Evolutionary conservation across 164 flowering plant genomes (phyloP).

Genomic region (Tetrastigma voinierianum): DNA sequence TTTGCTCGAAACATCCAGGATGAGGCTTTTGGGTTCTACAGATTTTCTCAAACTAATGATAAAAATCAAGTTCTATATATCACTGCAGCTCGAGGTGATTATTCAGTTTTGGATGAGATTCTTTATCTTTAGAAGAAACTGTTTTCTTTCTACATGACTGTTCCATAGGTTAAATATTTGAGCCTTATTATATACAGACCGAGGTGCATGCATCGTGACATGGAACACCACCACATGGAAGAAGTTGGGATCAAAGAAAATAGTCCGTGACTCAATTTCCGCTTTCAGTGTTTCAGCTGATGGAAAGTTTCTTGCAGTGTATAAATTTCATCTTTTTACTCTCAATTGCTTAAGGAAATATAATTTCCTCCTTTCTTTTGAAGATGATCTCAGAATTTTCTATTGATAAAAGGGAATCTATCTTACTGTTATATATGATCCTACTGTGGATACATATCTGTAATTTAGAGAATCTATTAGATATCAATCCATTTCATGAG

Average conservation of each 20-base stretch:
- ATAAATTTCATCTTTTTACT: conserved; percentile 21
- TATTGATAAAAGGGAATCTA: no score
- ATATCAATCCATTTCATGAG: no score
- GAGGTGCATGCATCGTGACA: conserved; percentile 61
- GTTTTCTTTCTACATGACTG: neutral
- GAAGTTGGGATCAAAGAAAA: conserved; percentile 54
- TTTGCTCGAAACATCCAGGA: conserved; percentile 39
- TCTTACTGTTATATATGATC: no score
- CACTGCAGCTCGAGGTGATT: conserved; percentile 63
- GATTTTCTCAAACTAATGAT: conserved; percentile 57
- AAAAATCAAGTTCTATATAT: conserved; percentile 52
- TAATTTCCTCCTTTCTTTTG: no score
- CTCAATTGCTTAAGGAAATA: no score
- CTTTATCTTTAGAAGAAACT: neutral
- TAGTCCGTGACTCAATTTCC: conserved; percentile 58
- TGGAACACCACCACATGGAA: conserved; percentile 80
- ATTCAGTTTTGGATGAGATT: neutral
- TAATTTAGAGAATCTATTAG: no score
- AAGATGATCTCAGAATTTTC: no score
- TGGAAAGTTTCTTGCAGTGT: conserved; percentile 85
- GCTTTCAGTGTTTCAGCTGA: conserved; percentile 80
- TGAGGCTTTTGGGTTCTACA: conserved; percentile 74
- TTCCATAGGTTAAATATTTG: conserved; percentile 7
- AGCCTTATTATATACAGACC: conserved; percentile 33
- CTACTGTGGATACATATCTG: no score